Evolutionary conservation across 148 eudicot genomes (phyloP).

Genomic region (Cornus florida): DNA sequence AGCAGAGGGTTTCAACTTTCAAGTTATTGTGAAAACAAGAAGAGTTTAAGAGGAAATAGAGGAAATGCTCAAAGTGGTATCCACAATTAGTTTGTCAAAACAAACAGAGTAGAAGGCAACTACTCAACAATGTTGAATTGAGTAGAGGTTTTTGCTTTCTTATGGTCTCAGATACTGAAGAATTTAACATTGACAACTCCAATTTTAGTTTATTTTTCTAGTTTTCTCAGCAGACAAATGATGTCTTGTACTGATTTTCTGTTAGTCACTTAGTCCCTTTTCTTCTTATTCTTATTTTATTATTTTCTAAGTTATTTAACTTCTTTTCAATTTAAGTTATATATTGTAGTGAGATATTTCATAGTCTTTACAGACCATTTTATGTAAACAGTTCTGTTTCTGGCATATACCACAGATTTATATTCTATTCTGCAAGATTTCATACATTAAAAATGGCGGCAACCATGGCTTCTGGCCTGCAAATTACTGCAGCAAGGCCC

Average conservation of each 20-base stretch:
- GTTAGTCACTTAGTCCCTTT: background rate
- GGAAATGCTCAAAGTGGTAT: too few species aligned
- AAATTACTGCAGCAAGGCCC: conserved; percentile 51
- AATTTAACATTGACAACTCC: background rate
- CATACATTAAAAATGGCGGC: conserved; percentile 56
- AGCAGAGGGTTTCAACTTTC: too few species aligned
- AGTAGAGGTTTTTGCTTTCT: too few species aligned
- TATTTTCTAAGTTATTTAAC: background rate
- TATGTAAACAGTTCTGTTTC: conserved; percentile 5
- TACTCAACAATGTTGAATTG: too few species aligned
- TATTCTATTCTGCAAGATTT: conserved; percentile 12
- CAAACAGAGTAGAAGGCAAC: too few species aligned
- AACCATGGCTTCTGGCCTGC: conserved; percentile 63
- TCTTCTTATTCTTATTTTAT: background rate
- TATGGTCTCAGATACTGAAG: background rate
- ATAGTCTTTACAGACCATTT: background rate
- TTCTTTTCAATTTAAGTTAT: background rate
- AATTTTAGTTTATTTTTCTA: background rate
- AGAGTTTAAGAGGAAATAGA: too few species aligned
- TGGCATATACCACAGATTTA: conserved; percentile 9
- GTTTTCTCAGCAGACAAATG: background rate
- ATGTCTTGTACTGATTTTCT: background rate
- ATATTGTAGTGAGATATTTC: background rate
- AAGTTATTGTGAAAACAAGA: too few species aligned
- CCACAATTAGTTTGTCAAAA: too few species aligned